Base-by-base conservation (phyloP, 2,329 filamentous ascomycete species). In the Trichophyton equinum region DNA sequence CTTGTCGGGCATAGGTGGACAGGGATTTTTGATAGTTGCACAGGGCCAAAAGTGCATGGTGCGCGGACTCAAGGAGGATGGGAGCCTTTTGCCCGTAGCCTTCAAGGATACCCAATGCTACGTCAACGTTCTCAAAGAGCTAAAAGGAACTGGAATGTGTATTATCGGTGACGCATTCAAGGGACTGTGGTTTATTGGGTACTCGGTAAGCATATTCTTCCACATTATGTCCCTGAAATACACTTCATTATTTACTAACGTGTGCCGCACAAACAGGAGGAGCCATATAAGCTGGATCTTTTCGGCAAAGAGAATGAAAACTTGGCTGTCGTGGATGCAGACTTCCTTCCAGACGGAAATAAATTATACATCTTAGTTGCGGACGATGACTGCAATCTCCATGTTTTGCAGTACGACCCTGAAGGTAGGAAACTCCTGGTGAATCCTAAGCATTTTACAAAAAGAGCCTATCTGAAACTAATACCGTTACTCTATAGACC, bases 21-120 rank as follows among this genome's bases (percentile, higher is more conserved):
- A 94, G 73, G 94, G 88, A 1, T 90, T 92, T 66, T 85, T 95
- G 80, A 85, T 94, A 64, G 88, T 88, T 46, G 91, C 91, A 0
- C 94, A 99, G 71, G 94, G 94, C 0, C 91, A 96, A 69, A 99
- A 99, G 74, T 92, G 91, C 72, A 95, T 99, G 88, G 91, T 99
- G 1, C 82, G 94, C 62, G 94, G 94, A 46, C 80, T 99, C 2
- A 96, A 96, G 72, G 94, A 99, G 73, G 94, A 99, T 70, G 90
- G 91, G 0, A 91, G 88, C 1, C 81, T 97, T 59, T 79, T 97
- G 0, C 94, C 94, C 0, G 92, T 99, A 2, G 94, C 94, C 0
- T 99, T 99, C 70, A 88, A 99, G 80, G 94, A 99, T 69, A 95
- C 96, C 85, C 94, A 89, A 75, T 95, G 89, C 73, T 94, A 96